Conservation (phyloP, 768 basidiomycete species). For the Amanita subjunquillea region DNA sequence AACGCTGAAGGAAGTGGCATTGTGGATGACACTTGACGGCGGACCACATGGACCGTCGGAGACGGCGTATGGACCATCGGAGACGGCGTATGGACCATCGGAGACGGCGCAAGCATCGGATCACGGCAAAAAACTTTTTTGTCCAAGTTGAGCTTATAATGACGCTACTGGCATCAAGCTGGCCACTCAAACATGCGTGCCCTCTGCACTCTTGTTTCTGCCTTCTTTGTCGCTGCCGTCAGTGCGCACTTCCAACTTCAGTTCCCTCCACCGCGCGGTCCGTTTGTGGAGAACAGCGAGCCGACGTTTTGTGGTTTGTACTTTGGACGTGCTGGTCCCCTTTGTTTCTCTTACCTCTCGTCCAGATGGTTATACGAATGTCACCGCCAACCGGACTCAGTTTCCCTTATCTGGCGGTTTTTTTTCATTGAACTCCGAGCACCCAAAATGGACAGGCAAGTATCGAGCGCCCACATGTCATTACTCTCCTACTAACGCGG, state of each 20-base stretch:
- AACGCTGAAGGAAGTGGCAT: background rate
- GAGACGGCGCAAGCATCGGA: background rate
- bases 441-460: slow-evolving; percentile 51
- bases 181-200: background rate
- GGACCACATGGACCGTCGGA: no score
- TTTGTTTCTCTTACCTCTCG: background rate
- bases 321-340: no score
- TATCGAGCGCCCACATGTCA: background rate
- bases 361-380: slow-evolving; percentile 50
- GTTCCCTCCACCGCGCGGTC: slow-evolving; percentile 61
- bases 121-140: slow-evolving; percentile 8
- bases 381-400: slow-evolving; percentile 42
- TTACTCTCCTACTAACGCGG: background rate
- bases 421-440: slow-evolving; percentile 56
- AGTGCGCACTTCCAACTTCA: slow-evolving; percentile 68
- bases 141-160: no score
- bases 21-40: background rate
- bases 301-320: slow-evolving; percentile 54
- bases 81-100: no score
- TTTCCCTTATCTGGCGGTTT: slow-evolving; percentile 61
- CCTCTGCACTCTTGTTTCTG: slow-evolving; percentile 1
- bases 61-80: no score
- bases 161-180: background rate
- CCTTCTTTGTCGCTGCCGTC: slow-evolving; percentile 26
- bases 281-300: slow-evolving; percentile 47